These are phyloP conservation scores for Rachicladosporium sp. DNA, from an alignment of 2,329 filamentous ascomycete species.

Conservation along the genomic window DNA sequence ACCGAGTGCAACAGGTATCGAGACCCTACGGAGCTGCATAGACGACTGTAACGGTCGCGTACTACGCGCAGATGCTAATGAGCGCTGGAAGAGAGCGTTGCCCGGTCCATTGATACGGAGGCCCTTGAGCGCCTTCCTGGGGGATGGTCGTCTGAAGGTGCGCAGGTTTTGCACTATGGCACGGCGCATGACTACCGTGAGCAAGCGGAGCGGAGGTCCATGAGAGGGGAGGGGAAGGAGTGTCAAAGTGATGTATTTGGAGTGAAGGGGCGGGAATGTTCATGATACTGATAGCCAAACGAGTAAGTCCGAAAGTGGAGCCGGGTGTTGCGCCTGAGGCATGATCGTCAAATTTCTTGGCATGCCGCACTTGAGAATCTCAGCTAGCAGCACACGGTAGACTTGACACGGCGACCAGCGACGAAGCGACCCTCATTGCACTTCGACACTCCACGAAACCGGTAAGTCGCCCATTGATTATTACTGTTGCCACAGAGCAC, in stretches of 20 bases:
- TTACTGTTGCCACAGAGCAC: not conserved
- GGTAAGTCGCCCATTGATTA: slow-evolving; percentile 5
- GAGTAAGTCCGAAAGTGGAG: too few relatives aligned
- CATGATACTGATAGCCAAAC: too few relatives aligned
- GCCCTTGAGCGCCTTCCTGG: slow-evolving; percentile 45
- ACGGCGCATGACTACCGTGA: slow-evolving; percentile 52
- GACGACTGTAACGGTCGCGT: slow-evolving; percentile 46
- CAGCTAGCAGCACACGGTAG: not conserved
- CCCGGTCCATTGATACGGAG: slow-evolving; percentile 28
- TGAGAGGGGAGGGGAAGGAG: not conserved
- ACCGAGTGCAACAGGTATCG: slow-evolving; percentile 54
- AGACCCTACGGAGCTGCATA: slow-evolving; percentile 62
- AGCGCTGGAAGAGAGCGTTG: slow-evolving; percentile 37
- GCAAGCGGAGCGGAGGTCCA: slow-evolving; percentile 2
- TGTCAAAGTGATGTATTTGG: not conserved
- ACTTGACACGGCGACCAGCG: slow-evolving; percentile 5
- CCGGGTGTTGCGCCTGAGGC: too few relatives aligned
- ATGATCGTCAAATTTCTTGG: not conserved
- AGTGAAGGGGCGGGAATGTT: not conserved
- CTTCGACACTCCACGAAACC: slow-evolving; percentile 7
- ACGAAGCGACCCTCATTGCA: slow-evolving; percentile 8
- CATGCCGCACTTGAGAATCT: slow-evolving; percentile 1
- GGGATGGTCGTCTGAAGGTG: slow-evolving; percentile 52
- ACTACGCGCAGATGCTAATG: slow-evolving; percentile 27
- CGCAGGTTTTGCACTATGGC: slow-evolving; percentile 56